A percentile compares a stretch with the other conserved stretches of the same genome.
Evolutionary conservation across 192 early-diverging fungal species (phyloP).

Genomic region (Ambispora gerdemannii): DNA sequence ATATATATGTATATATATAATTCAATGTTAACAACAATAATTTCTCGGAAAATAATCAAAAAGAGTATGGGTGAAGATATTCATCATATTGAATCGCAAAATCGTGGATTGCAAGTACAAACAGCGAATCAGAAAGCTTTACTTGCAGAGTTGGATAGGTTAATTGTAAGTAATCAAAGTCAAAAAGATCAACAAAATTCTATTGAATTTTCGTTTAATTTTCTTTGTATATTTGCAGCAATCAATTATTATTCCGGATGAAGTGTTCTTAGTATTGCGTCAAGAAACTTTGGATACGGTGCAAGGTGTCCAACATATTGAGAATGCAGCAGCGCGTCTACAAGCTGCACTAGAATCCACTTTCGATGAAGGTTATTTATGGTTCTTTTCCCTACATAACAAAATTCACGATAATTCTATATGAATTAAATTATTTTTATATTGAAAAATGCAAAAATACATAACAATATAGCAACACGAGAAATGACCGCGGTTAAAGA

Average conservation of each 20-base stretch:
- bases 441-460: no score
- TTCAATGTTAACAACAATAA: no score
- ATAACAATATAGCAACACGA: constrained; percentile 29
- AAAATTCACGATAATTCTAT: no score
- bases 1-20: no score
- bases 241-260: constrained; percentile 60
- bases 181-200: background rate
- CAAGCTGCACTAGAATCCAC: constrained; percentile 64
- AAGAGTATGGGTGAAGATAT: constrained; percentile 93
- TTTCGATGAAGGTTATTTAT: constrained; percentile 48
- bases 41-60: no score
- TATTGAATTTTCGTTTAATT: background rate
- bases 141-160: constrained; percentile 77
- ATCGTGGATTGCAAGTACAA: constrained; percentile 85
- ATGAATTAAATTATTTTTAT: no score
- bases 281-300: constrained; percentile 63
- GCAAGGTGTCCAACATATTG: constrained; percentile 55
- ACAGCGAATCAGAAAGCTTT: constrained; percentile 86
- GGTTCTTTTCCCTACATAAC: no score
- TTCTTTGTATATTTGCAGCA: constrained; percentile 29
- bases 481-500: constrained; percentile 59
- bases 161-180: constrained; percentile 54
- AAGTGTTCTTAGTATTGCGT: constrained; percentile 59
- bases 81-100: constrained; percentile 89
- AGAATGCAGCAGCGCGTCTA: constrained; percentile 62